Evolutionary conservation across 371 early-diverging fungal species (phyloP), one percentile per base, ranked within the genome.

Genomic region (Entomophthora muscae): DNA sequence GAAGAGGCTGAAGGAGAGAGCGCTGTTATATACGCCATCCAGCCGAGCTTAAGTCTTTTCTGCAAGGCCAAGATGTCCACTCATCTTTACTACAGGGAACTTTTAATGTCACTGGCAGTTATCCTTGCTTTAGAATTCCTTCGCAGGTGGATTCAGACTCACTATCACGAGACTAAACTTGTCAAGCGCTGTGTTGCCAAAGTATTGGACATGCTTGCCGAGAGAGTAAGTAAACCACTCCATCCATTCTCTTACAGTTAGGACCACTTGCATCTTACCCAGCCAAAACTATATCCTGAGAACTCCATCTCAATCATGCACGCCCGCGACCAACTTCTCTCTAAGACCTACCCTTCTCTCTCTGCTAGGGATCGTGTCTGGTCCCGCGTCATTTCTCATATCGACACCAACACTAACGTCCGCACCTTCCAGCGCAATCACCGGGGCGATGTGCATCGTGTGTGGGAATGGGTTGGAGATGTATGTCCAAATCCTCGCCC

Each of bases 391-490:
- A n/a, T 23, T 59, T 30, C n/a, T 27, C 27, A 27, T 13, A 32
- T 59, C 12, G 27, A 26, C n/a, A 32, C 23, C n/a, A 59, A 59
- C 60, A 30, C 28, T 23, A 59, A 59, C 30, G 30, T 59, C 21
- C 23, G 60, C 23, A 32, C 23, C n/a, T 26, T n/a, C n/a, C 27
- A 59, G 30, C 7, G n/a, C 5, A 26, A 59, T 26, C 23, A 27
- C 22, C 23, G 30, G 13, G 60, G 60, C 10, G 60, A 59, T 26
- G 30, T n/a, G 10, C 60, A 59, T 32, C 60, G 30, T 21, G 60
- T 59, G 23, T 59, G 60, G 60, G 60, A 59, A 32, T 59, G 60
- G 60, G 30, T 59, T 26, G 0, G 73, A 12, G 56, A 55, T 55
- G 42, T 42, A 5, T 17, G 10, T 5, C 42, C 42, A 10, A 42